Conservation (phyloP, 306 rosid species). For the Hippophae gyantsensis region DNA sequence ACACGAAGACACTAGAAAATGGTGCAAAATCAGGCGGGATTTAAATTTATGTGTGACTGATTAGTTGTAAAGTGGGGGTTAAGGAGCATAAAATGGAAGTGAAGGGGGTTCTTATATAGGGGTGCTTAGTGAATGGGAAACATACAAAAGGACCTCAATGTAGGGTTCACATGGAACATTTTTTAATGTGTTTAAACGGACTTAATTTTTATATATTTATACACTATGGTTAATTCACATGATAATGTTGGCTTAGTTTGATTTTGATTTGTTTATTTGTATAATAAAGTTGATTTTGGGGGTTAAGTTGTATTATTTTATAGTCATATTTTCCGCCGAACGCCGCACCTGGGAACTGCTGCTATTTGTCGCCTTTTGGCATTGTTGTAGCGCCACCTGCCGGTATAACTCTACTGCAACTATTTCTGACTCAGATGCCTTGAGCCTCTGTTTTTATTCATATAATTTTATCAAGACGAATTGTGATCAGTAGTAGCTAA, state of each 20-base stretch:
- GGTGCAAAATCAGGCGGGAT: slow-evolving; percentile 31
- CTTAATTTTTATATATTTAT: no score
- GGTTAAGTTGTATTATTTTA: background rate
- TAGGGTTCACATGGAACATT: slow-evolving; percentile 62
- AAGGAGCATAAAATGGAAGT: slow-evolving; percentile 18
- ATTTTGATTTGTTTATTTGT: background rate
- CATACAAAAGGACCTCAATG: slow-evolving; percentile 44
- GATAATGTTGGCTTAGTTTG: no score
- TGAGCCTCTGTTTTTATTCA: no score
- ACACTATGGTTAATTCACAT: no score
- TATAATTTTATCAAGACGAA: no score
- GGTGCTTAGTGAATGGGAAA: slow-evolving; percentile 35
- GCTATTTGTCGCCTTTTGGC: slow-evolving; percentile 42
- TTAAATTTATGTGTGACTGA: background rate
- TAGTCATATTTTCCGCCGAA: slow-evolving; percentile 59
- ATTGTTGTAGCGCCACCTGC: slow-evolving; percentile 32
- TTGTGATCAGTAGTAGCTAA: no score
- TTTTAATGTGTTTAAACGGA: slow-evolving; percentile 25
- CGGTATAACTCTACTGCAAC: slow-evolving; percentile 29
- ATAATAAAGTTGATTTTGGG: no score
- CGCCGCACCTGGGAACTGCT: slow-evolving; percentile 93
- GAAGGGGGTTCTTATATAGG: slow-evolving; percentile 28
- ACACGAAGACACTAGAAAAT: slow-evolving; percentile 75
- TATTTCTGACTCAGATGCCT: no score
- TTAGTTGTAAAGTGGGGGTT: slow-evolving; percentile 25